Evolutionary conservation across 148 eudicot species (phyloP), one percentile per base, ranked within the genome.

Genomic region (Camellia japonica): DNA sequence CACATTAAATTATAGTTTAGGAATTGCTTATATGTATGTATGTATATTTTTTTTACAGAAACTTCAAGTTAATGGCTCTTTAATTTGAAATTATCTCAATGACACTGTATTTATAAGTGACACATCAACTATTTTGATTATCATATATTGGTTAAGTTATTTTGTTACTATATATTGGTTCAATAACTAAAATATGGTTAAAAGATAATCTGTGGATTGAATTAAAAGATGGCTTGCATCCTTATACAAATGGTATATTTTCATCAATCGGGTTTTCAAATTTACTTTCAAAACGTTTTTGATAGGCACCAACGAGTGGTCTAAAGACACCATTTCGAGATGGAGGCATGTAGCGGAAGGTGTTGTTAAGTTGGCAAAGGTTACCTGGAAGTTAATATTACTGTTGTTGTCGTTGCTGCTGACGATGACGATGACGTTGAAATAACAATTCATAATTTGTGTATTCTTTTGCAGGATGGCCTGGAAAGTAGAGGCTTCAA

Each of bases 271-370:
- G 64, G 20, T 46, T 10, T 38, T 12, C 51, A 46, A 59, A 72
- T 62, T 73, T 80, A 79, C 70, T 69, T 61, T 70, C 44, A 72
- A 75, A 52, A 78, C 23, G 54, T 79, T n/a, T 85, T 49, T 76
- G 51, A 19, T 85, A 95, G 99, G 99, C 92, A 76, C 97, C 99
- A 58, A 88, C 80, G 82, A 89, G 77, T 87, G 99, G 99, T 67
- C 85, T 97, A 73, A 90, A 90, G 88, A 97, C 99, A 14, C 99
- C 99, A 49, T 97, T 97, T 84, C 95, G 99, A 38, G 99, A 92
- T 86, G 98, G 99, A 89, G 81, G 86, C 97, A 94, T 86, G 82
- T 97, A 64, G 98, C 98, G 4, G 93, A 94, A 86, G 97, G 90
- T 56, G 97, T 97, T 71, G 77, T 97, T 59, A 87, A 85, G 80